Evolutionary conservation across 2,329 filamentous ascomycete genomes (phyloP), one percentile per base, ranked within the genome.

Genomic region (Colletotrichum sp.): DNA sequence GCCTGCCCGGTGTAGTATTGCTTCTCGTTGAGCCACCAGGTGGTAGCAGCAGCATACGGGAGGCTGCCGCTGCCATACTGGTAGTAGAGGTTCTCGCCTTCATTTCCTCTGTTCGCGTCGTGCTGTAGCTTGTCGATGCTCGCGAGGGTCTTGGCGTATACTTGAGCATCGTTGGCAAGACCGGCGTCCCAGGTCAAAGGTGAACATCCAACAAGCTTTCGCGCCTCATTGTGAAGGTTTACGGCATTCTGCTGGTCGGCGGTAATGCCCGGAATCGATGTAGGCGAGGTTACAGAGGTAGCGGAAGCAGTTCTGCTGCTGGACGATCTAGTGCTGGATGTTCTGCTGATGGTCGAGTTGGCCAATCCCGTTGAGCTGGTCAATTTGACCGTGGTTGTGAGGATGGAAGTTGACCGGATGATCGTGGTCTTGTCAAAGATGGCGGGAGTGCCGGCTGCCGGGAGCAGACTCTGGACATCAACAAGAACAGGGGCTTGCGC

Each of bases 81-180:
- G 13, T 69, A 69, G 26, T 62, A 69, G 7, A 69, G 58, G 59
- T 71, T 71, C 59, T 71, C 68, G 18, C 68, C 68, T 59, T 71
- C 58, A 9, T 52, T 30, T 32, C 63, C 16, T 7, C n/a, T 14
- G 28, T 63, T 64, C 12, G 9, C 12, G 30, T 71, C 59, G 43
- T 72, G 69, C 9, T 30, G 9, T 26, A 72, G 34, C 7, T 16
- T 12, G 52, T 52, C 55, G 26, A 67, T 32, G 21, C 18, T 18
- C 8, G 52, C 21, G 6, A 72, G 62, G 7, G 65, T 34, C 16
- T 67, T 59, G 4, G 69, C 69, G 14, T 59, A 72, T 8, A 9
- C 36, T 28, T 67, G 69, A 13, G 69, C 69, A 4, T 59, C 38
- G 13, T n/a, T 24, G 18, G 69, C 62, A 26, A 72, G 69, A 13